phyloP scores from a whole-genome alignment of 176 grass and related monocot species.

The Musa acuminata region DNA sequence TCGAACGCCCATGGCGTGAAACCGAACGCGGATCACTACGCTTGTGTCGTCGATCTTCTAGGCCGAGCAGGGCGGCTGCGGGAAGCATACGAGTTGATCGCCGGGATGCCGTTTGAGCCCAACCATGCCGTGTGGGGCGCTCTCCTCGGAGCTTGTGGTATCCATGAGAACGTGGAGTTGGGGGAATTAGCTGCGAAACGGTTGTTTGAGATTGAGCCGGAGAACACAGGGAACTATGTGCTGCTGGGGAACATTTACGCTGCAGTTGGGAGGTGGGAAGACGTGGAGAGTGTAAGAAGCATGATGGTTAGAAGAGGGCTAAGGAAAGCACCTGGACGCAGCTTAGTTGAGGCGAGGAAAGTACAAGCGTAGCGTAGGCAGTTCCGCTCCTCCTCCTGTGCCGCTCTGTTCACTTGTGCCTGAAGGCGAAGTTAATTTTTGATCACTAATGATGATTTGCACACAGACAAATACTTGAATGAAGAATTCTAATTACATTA shows the following conservation, averaged over 20 bases:
- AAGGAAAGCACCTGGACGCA: conserved; percentile 41
- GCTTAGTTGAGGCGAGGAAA: conserved; percentile 32
- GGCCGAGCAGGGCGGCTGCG: conserved; percentile 49
- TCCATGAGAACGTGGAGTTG: conserved; percentile 47
- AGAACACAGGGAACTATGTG: conserved; percentile 47
- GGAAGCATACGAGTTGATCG: conserved; percentile 45
- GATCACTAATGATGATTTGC: too few species aligned
- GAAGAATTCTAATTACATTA: too few species aligned
- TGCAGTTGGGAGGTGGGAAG: conserved; percentile 36
- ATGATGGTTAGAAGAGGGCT: conserved; percentile 32
- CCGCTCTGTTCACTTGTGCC: too few species aligned
- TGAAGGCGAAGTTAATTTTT: too few species aligned
- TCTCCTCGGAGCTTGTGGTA: conserved; percentile 59
- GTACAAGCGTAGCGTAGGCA: not conserved
- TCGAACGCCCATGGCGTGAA: conserved; percentile 24
- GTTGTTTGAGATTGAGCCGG: conserved; percentile 47
- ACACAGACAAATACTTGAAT: too few species aligned
- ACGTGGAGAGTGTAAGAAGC: conserved; percentile 38
- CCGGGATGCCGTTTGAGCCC: conserved; percentile 40
- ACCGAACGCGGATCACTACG: conserved; percentile 42
- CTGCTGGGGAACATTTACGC: conserved; percentile 58
- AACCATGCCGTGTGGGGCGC: conserved; percentile 36
- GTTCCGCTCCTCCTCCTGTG: too few species aligned
- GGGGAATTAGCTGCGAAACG: conserved; percentile 41
- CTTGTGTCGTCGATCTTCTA: conserved; percentile 47